A percentile compares a stretch with the other conserved stretches of the same genome.
Conservation (phyloP, 306 rosid genomes). For the Casuarina glauca region DNA sequence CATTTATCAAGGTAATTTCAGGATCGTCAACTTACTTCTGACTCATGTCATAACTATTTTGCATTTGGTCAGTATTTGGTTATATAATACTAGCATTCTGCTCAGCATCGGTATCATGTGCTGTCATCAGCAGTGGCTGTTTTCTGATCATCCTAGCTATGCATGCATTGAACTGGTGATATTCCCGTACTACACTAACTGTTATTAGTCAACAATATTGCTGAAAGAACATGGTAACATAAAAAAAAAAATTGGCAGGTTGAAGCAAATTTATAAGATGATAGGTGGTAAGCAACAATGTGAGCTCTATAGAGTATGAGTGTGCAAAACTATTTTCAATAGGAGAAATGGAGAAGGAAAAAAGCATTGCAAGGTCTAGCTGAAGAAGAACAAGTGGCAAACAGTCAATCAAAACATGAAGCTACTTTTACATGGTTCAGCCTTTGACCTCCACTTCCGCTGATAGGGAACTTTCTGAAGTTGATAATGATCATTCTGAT, state of each 20-base stretch:
- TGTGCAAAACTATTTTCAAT: not conserved
- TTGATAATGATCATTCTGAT: not conserved
- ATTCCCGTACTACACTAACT: too few relatives aligned
- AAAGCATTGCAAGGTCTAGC: not conserved
- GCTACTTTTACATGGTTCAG: not conserved
- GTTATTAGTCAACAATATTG: too few relatives aligned
- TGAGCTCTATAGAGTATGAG: not conserved
- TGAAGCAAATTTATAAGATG: not conserved
- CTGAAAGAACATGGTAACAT: too few relatives aligned
- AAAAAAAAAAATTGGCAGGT: not conserved
- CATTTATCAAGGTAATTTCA: constrained; percentile 77
- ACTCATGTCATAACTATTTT: not conserved
- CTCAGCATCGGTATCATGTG: not conserved
- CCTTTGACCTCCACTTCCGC: not conserved
- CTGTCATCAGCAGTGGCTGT: not conserved
- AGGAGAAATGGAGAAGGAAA: not conserved
- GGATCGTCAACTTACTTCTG: constrained; percentile 3
- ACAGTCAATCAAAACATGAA: not conserved
- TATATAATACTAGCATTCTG: too few relatives aligned
- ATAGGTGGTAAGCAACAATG: not conserved
- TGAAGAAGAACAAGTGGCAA: not conserved
- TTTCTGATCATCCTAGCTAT: not conserved
- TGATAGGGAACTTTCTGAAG: not conserved
- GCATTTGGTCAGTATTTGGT: too few relatives aligned
- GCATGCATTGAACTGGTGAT: not conserved